phyloP scores from a whole-genome alignment of 495 filamentous ascomycete species.

The Corynascus novoguineensis region DNA sequence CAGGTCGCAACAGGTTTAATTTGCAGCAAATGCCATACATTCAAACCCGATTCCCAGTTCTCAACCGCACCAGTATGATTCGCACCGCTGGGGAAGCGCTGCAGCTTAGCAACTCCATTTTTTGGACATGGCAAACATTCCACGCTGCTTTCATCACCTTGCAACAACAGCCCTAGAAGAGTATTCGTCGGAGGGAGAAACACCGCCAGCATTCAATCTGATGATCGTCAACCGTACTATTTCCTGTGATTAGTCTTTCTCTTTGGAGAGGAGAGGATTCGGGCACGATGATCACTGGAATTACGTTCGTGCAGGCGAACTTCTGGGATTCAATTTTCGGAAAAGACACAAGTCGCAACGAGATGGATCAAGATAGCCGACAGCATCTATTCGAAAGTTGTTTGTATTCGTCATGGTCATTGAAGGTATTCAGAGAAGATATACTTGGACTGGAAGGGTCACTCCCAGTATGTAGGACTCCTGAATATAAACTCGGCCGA shows the following conservation, averaged over 20 bases:
- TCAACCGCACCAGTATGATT: too few species aligned
- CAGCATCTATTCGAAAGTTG: not conserved
- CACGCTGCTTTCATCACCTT: not conserved
- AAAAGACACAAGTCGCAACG: not conserved
- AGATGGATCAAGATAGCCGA: not conserved
- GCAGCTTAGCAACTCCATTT: not conserved
- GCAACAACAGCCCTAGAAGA: constrained; percentile 2
- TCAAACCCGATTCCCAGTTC: too few species aligned
- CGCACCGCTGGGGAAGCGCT: too few species aligned
- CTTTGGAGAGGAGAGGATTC: not conserved
- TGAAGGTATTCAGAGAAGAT: not conserved
- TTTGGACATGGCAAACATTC: not conserved
- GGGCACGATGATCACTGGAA: constrained; percentile 8
- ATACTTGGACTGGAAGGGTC: not conserved
- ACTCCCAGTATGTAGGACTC: not conserved
- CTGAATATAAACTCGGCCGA: not conserved
- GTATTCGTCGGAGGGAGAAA: not conserved
- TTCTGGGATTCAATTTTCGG: constrained; percentile 6
- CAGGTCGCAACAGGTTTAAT: too few species aligned
- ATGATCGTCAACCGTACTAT: constrained; percentile 5
- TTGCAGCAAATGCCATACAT: too few species aligned
- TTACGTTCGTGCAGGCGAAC: constrained; percentile 9
- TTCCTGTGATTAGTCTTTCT: not conserved
- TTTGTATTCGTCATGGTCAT: not conserved
- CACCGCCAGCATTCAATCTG: not conserved